Percentiles rank a stretch among this genome's conserved stretches.
Conservation (phyloP, 129 eudicot genomes). For the Flaveria trinervia region DNA sequence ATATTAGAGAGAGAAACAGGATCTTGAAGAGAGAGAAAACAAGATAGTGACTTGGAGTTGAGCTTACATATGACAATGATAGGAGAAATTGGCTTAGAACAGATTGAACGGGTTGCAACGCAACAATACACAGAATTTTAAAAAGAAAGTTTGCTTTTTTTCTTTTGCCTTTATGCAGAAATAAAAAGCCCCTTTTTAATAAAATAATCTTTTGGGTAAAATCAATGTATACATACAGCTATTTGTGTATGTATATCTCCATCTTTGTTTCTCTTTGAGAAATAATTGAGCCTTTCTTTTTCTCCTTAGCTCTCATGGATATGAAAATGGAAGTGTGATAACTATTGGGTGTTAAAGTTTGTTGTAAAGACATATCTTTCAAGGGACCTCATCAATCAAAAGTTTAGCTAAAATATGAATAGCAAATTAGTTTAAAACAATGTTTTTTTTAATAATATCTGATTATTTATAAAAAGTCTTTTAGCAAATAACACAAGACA, state of each 20-base stretch:
- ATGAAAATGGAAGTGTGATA: conserved; percentile 38
- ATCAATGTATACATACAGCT: conserved; percentile 33
- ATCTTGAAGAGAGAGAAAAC: conserved; percentile 39
- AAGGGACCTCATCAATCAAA: too few species aligned
- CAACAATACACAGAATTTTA: conserved; percentile 46
- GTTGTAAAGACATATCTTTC: conserved; percentile 20
- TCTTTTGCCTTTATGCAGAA: conserved; percentile 32
- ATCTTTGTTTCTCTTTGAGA: conserved; percentile 13
- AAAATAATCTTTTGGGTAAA: conserved; percentile 42
- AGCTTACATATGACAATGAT: conserved; percentile 67
- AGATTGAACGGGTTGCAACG: conserved; percentile 65
- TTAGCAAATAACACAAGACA: too few species aligned
- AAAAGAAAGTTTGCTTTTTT: conserved; percentile 39
- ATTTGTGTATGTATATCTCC: conserved; percentile 30
- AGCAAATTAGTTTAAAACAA: background rate
- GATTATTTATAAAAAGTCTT: too few species aligned
- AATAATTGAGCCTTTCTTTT: conserved; percentile 36
- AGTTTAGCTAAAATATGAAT: background rate
- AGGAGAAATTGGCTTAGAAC: conserved; percentile 59
- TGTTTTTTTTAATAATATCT: background rate
- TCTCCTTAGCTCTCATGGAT: conserved; percentile 17
- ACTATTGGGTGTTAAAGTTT: conserved; percentile 36
- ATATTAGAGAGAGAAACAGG: conserved; percentile 40
- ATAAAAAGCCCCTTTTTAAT: conserved; percentile 47
- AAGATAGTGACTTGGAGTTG: conserved; percentile 51